Base-by-base conservation (phyloP, 768 basidiomycete species). In the Boletus vinaceobasis region DNA sequence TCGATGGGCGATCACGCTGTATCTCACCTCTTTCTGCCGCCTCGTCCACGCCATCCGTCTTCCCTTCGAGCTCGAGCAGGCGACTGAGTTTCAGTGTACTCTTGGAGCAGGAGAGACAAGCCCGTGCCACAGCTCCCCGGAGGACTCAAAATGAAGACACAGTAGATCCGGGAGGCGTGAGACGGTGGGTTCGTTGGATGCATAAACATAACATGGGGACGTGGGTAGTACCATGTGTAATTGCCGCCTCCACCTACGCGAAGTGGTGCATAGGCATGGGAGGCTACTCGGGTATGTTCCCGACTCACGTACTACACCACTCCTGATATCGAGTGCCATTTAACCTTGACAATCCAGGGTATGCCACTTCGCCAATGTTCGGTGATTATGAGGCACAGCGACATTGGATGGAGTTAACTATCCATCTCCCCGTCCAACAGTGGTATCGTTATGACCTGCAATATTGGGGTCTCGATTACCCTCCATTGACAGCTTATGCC, bases 401-500 rank as follows among this genome's bases (percentile, higher is more conserved):
- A 50, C 93, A 95, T 71, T 96, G 93, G 93, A 91, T 96, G 90
- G 93, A 95, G 62, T 67, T 96, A 37, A 92, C 90, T 3, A 70
- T 85, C 26, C 88, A 94, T 65, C 74, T 93, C 1, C 90, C 93
- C 0, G 63, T 83, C 19, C 73, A 73, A 14, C 73, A 87, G 57
- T 98, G 95, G 95, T 98, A 98, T 70, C 84, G 74, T 1, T 90
- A 93, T 69, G 90, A 96, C 64, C 76, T 90, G 31, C 82, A 82
- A 35, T 96, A 96, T 65, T 98, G 95, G 95, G 92, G 92, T 0
- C 77, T 98, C 48, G 95, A 98, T 71, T 98, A 98, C 73, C 94
- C 94, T 4, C 94, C 94, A 4, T 64, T 97, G 57, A 97, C 94
- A 3, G 95, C 92, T 3, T 96, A 95, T 64, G 77, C 86, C 31